Percentiles rank a stretch among this genome's conserved stretches.
Evolutionary conservation across 306 rosid species (phyloP).

Genomic region (Glycine tomentella): DNA sequence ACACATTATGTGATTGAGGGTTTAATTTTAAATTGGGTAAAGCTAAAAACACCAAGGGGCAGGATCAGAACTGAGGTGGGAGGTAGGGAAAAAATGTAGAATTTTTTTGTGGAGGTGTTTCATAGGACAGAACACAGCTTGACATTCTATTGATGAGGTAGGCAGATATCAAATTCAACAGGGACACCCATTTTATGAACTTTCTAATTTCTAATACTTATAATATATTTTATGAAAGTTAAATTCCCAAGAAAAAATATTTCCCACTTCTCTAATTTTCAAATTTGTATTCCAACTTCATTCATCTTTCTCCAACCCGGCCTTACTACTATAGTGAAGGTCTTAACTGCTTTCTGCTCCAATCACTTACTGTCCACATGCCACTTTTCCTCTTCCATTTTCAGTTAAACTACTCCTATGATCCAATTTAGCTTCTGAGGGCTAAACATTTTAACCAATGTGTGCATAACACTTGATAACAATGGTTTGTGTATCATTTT

Average conservation of each 20-base stretch:
- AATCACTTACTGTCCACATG: conserved; percentile 5
- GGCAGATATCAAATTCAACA: neutral
- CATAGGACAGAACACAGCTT: neutral
- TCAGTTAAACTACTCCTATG: neutral
- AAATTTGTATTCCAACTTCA: conserved; percentile 19
- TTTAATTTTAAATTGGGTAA: neutral
- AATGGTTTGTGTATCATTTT: conserved; percentile 20
- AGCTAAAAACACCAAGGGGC: neutral
- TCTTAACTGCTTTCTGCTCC: neutral
- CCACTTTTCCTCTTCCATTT: conserved; percentile 14
- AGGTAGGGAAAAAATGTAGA: neutral
- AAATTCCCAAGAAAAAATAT: neutral
- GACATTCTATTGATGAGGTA: neutral
- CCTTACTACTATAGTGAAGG: neutral
- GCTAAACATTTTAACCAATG: conserved; percentile 5
- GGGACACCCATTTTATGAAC: conserved; percentile 4
- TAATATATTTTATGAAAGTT: too few species aligned
- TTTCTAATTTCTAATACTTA: neutral
- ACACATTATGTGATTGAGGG: neutral
- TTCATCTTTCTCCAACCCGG: conserved; percentile 6
- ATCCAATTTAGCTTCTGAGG: conserved; percentile 21
- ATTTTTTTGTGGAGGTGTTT: neutral
- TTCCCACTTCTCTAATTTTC: conserved; percentile 8
- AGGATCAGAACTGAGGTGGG: neutral
- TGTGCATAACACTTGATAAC: conserved; percentile 7